phyloP scores from a whole-genome alignment of 768 basidiomycete species.

The Boletus coccyginus region DNA sequence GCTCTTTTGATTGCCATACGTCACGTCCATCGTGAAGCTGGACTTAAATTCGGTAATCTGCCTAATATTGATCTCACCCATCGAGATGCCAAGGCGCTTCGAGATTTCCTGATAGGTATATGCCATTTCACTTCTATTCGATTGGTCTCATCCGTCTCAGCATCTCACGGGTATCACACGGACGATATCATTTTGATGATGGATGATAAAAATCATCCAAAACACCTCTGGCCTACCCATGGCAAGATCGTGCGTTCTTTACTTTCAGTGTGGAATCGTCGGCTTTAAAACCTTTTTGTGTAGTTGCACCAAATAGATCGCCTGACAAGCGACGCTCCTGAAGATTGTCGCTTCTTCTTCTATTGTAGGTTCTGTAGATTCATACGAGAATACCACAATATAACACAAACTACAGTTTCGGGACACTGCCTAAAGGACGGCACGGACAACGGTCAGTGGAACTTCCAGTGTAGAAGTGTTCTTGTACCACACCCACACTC shows the following conservation, averaged over 20 bases:
- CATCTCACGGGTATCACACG: conserved; percentile 35
- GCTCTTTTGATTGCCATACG: conserved; percentile 21
- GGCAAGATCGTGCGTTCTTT: conserved; percentile 41
- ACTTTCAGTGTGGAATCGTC: not conserved
- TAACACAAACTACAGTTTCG: conserved; percentile 7
- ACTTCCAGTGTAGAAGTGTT: no score
- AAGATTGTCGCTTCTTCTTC: conserved; percentile 51
- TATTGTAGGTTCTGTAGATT: conserved; percentile 41
- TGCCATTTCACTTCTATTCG: not conserved
- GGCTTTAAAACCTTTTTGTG: not conserved
- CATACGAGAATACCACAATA: not conserved
- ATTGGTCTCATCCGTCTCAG: conserved; percentile 21
- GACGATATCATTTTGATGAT: conserved; percentile 44
- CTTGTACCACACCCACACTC: not conserved
- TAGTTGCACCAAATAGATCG: conserved; percentile 43
- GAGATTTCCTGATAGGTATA: conserved; percentile 16
- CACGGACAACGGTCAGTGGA: conserved; percentile 42
- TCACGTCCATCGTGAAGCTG: conserved; percentile 3
- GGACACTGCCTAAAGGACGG: conserved; percentile 36
- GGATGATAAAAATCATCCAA: conserved; percentile 33
- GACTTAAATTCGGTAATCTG: not conserved
- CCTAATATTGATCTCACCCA: conserved; percentile 18
- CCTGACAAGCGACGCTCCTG: no score
- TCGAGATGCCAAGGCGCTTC: conserved; percentile 15
- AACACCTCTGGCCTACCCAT: conserved; percentile 40